Percentiles rank a stretch among this genome's conserved stretches.
Conservation (phyloP, 805 yeast species). For the Metschnikowia colocasiae region DNA sequence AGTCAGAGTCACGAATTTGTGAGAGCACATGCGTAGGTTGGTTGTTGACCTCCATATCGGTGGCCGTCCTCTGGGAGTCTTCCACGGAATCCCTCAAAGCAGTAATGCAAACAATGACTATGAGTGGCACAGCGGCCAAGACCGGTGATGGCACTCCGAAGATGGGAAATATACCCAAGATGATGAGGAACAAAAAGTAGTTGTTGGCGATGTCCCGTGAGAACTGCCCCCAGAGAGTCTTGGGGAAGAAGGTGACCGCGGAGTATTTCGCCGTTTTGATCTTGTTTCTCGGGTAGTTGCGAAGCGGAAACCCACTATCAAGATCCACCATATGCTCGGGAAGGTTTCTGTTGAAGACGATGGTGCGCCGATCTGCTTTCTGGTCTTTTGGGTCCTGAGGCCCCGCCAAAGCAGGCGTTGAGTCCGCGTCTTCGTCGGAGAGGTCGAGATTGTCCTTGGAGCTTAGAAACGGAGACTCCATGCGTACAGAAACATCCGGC, state of each 20-base stretch:
- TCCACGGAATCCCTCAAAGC: constrained; percentile 77
- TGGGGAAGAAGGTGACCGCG: constrained; percentile 54
- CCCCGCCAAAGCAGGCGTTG: neutral
- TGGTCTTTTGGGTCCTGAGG: constrained; percentile 30
- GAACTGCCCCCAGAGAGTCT: constrained; percentile 52
- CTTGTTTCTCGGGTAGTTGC: constrained; percentile 50
- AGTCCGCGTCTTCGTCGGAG: constrained; percentile 21
- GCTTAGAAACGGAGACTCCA: neutral
- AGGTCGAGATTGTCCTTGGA: constrained; percentile 7
- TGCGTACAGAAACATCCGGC: constrained; percentile 10
- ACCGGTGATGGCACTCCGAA: constrained; percentile 75
- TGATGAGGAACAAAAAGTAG: constrained; percentile 54
- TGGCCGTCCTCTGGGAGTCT: constrained; percentile 61
- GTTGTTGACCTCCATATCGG: constrained; percentile 70
- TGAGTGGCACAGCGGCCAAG: constrained; percentile 74
- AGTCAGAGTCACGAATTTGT: constrained; percentile 36
- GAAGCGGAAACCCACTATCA: constrained; percentile 27
- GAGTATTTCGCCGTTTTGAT: constrained; percentile 63
- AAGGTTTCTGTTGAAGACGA: constrained; percentile 49
- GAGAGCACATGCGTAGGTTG: constrained; percentile 62
- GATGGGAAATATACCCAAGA: constrained; percentile 49
- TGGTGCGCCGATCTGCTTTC: constrained; percentile 12
- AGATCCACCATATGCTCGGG: constrained; percentile 54
- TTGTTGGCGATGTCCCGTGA: constrained; percentile 52
- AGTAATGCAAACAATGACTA: constrained; percentile 71